Evolutionary conservation across 495 filamentous ascomycete species (phyloP), one percentile per base, ranked within the genome.

Genomic region (Bacidia rubella): DNA sequence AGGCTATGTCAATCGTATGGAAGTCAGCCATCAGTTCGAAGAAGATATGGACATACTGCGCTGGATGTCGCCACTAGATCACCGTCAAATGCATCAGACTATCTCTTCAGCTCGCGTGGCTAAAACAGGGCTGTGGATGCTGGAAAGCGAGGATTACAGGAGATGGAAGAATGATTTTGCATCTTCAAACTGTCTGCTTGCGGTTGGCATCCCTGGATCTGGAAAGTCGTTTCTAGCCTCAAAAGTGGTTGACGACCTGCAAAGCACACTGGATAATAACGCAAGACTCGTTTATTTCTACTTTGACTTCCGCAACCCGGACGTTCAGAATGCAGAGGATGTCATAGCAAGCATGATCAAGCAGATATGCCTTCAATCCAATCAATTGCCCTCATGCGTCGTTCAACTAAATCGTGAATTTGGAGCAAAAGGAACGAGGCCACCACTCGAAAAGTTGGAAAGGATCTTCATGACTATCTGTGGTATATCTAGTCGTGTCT

Each of bases 181-280:
- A 0, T 21, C 32, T 10, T 10, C n/a, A 10, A 47, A 44, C 20
- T 4, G 44, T n/a, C 35, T 51, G 17, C 54, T 35, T 27, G 54
- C 51, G 23, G n/a, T 45, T 15, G 55, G 55, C 27, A 54, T 54
- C 35, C 55, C 17, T 32, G 55, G 55, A 7, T 29, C 51, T 9
- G 51, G 55, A n/a, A 54, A 54, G 51, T 54, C 55, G 15, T 32
- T 54, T 4, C 38, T 57, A 15, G 44, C 55, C 51, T 55, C 54
- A n/a, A 27, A 52, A 17, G 42, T 52, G 2, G 47, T 56, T 27
- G 54, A 56, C 41, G 21, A 24, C 23, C 39, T 56, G 21, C 29
- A 24, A 32, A 20, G 46, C 38, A 44, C 23, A 15, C 4, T 35
- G 15, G 29, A 27, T 5, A 21, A 32, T 19, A 19, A n/a, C 39